Evolutionary conservation across 495 filamentous ascomycete genomes (phyloP).

Genomic region (Astrothelium macrocarpum): DNA sequence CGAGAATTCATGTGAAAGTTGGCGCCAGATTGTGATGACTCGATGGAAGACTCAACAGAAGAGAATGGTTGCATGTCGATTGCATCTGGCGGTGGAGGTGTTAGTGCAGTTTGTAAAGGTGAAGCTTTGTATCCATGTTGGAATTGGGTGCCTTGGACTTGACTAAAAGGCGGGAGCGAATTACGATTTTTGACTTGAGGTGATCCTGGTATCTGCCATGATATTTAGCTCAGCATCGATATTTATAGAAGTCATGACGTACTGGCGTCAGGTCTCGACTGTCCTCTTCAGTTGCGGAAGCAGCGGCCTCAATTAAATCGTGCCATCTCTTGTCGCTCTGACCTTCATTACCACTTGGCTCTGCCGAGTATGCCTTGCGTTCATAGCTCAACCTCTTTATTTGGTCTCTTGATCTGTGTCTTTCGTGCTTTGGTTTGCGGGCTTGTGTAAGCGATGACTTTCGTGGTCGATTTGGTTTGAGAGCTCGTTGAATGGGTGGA

Average conservation of each 20-base stretch:
- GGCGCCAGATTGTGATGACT: conserved; percentile 43
- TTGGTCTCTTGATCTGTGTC: conserved; percentile 62
- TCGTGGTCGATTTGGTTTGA: conserved; percentile 57
- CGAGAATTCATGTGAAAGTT: conserved; percentile 24
- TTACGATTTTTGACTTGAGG: conserved; percentile 59
- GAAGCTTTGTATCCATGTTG: conserved; percentile 69
- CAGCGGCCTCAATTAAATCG: conserved; percentile 83
- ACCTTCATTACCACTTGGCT: conserved; percentile 47
- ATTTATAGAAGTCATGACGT: conserved; percentile 29
- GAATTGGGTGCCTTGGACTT: conserved; percentile 44
- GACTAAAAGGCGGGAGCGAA: conserved; percentile 60
- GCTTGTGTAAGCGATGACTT: conserved; percentile 74
- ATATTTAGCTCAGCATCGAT: background rate
- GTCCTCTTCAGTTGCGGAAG: conserved; percentile 85
- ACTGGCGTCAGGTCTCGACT: conserved; percentile 76
- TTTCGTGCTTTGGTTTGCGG: conserved; percentile 63
- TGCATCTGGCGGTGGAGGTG: conserved; percentile 64
- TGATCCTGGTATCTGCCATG: conserved; percentile 46
- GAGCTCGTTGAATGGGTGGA: conserved; percentile 61
- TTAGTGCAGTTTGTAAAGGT: conserved; percentile 75
- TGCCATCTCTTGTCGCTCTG: conserved; percentile 64
- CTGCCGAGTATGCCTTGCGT: conserved; percentile 74
- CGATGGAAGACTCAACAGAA: conserved; percentile 65
- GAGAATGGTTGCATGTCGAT: conserved; percentile 61
- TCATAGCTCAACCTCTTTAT: conserved; percentile 56